A percentile compares a stretch with the other conserved stretches of the same genome.
Evolutionary conservation across 805 yeast species (phyloP).

Genomic region (Candida succiphila): DNA sequence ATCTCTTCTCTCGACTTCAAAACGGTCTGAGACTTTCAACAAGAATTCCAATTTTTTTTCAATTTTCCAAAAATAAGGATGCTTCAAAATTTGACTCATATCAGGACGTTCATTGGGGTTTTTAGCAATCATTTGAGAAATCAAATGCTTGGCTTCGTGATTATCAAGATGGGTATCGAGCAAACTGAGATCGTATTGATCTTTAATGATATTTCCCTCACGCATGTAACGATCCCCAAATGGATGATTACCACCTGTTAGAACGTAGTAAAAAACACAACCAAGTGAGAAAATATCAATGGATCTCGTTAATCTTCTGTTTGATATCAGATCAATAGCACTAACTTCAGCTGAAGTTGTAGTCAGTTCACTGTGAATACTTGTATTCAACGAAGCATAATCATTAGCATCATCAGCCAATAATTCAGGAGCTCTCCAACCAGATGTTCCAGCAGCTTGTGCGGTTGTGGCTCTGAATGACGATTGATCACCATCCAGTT

Average conservation of each 20-base stretch:
- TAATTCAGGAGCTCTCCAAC: constrained; percentile 97
- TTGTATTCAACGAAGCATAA: constrained; percentile 27
- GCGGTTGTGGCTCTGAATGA: constrained; percentile 89
- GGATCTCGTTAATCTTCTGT: constrained; percentile 70
- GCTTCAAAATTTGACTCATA: constrained; percentile 56
- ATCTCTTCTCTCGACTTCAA: constrained; percentile 83
- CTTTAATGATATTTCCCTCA: constrained; percentile 79
- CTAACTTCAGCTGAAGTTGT: constrained; percentile 46
- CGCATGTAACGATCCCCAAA: constrained; percentile 87
- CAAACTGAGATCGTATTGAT: constrained; percentile 40
- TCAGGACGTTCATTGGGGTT: constrained; percentile 68
- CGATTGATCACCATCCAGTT: constrained; percentile 84
- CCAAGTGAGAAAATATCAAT: constrained; percentile 93
- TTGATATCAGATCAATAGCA: constrained; percentile 29
- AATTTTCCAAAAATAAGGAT: constrained; percentile 82
- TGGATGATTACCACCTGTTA: constrained; percentile 83
- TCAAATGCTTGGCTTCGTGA: constrained; percentile 64
- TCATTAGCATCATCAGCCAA: constrained; percentile 30
- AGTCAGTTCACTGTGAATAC: constrained; percentile 76
- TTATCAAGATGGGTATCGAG: constrained; percentile 35
- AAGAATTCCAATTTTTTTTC: constrained; percentile 74
- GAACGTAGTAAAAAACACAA: constrained; percentile 81
- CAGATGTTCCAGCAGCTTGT: constrained; percentile 92
- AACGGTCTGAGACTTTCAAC: constrained; percentile 80
- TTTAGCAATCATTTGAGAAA: constrained; percentile 57